Evolutionary conservation across 2,329 filamentous ascomycete genomes (phyloP).

Genomic region (Colletotrichum chrysophilum): DNA sequence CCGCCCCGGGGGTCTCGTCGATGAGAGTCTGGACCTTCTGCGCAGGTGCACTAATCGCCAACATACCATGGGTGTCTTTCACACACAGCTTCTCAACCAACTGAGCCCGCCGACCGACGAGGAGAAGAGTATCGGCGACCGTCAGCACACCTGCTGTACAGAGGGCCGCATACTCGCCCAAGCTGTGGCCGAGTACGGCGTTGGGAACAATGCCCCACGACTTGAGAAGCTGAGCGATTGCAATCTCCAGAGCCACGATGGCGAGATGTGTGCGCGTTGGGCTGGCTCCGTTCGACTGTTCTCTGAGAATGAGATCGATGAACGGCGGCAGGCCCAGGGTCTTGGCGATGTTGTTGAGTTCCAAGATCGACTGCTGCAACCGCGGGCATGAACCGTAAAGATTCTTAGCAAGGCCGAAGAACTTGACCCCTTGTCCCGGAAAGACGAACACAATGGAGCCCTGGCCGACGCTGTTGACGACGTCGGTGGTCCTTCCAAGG

Average conservation of each 20-base stretch:
- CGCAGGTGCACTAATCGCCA: constrained; percentile 51
- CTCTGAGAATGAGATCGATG: background rate
- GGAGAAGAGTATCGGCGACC: constrained; percentile 71
- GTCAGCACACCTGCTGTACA: constrained; percentile 74
- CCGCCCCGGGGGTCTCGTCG: constrained; percentile 32
- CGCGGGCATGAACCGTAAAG: background rate
- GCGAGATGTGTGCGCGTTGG: constrained; percentile 62
- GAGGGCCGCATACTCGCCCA: constrained; percentile 77
- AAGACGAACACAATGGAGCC: background rate
- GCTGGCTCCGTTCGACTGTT: constrained; percentile 59
- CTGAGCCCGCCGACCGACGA: constrained; percentile 74
- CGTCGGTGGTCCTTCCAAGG: background rate
- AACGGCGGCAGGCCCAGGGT: background rate
- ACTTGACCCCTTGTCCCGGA: background rate
- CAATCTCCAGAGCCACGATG: constrained; percentile 59
- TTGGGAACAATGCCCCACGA: constrained; percentile 60
- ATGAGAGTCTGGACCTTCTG: constrained; percentile 59
- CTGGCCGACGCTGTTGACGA: background rate
- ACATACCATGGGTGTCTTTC: constrained; percentile 66
- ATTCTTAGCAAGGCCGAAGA: background rate
- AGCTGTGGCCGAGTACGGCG: constrained; percentile 65
- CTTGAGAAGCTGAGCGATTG: constrained; percentile 57
- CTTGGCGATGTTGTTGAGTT: background rate
- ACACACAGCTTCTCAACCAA: constrained; percentile 69
- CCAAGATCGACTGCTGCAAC: background rate